Base-by-base conservation (phyloP, 768 basidiomycete species). In the Goffeauzyma gilvescens region DNA sequence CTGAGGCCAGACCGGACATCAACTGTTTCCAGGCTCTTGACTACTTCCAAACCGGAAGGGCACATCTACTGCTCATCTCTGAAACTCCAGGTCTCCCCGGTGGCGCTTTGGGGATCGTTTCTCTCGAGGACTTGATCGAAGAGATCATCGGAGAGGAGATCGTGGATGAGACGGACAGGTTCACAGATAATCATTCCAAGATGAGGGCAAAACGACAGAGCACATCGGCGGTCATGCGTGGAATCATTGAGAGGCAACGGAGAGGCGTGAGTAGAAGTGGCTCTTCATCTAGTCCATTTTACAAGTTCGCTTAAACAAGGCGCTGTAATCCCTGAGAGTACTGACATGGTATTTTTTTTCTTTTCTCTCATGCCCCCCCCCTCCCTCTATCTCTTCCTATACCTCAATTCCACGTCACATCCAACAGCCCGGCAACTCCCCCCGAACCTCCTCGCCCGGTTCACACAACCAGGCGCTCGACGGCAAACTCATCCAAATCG, bases 131-230 rank as follows among this genome's bases (percentile, higher is more conserved):
- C 44, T 48, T 67, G 46, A 60, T 58, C 49, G 64, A 83, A 72
- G 87, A 90, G 71, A 93, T 96, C 49, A 83, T 95, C 15, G 78
- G 81, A 0, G 86, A 93, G 65, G 89, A 93, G 60, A 90, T 93
- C 41, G 80, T 90, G 23, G 87, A 90, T 55, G 87, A 93, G 64
- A 90, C 86, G 2, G 87, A 93, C 64, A 71, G 76, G 21, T 89
- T 80, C 52, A 76, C 82, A 50, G 82, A 85, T 52, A 93, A 90
- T 55, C 76, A 76, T 36, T 77, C 75, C 39, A 87, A 86, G 57
- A 71, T 71, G 45, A 67, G 69, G 6, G 86, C 81, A 0, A 76
- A 71, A 49, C 70, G 87, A 12, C 62, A 72, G 46, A 78, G 77
- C 10, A 83, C 76, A 10, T 73, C 79, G 6, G 72, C 74, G 6